Base-by-base conservation (phyloP, 2,329 filamentous ascomycete genomes). In the Fusarium virguliforme region DNA sequence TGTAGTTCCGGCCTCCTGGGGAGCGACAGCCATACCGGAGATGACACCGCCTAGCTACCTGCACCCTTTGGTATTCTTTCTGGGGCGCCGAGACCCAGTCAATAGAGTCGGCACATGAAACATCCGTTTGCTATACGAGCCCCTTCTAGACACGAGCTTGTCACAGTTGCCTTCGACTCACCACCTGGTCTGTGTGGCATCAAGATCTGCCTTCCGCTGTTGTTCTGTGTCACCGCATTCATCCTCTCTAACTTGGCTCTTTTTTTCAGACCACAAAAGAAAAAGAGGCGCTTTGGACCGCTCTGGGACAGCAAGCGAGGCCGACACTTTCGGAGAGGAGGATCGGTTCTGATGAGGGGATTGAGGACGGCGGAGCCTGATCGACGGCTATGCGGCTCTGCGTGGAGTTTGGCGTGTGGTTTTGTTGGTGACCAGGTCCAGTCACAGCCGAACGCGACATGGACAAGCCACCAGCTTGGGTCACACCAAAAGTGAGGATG, bases 181-280 rank as follows among this genome's bases (percentile, higher is more conserved):
- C 3, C 38, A 22, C 3, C 38, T 4, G 1, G n/a, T 18, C n/a
- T 12, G 3, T 12, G 38, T 3, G 38, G 1, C 38, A 41, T 41
- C 18, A 22, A 22, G 38, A 8, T 22, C 8, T 12, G 22, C n/a
- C 22, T 41, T 18, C 18, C 18, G 18, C 18, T 18, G 38, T 1
- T 41, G 18, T 22, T 22, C 38, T 22, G 1, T 4, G n/a, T 3
- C 38, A 8, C n/a, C 38, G 38, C 1, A 41, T 41, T 41, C 38
- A 41, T 22, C 38, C n/a, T 41, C 38, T 3, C 8, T n/a, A 3
- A 3, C 5, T 22, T 22, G n/a, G 38, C n/a, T 41, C 38, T 41
- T 8, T 41, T n/a, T 41, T 41, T 41, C 38, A 41, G 38, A 40
- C 37, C 38, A 41, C n/a, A 41, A 22, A 41, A n/a, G n/a, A n/a